Evolutionary conservation across 2,329 filamentous ascomycete genomes (phyloP).

Genomic region (Phialophora macrospora): DNA sequence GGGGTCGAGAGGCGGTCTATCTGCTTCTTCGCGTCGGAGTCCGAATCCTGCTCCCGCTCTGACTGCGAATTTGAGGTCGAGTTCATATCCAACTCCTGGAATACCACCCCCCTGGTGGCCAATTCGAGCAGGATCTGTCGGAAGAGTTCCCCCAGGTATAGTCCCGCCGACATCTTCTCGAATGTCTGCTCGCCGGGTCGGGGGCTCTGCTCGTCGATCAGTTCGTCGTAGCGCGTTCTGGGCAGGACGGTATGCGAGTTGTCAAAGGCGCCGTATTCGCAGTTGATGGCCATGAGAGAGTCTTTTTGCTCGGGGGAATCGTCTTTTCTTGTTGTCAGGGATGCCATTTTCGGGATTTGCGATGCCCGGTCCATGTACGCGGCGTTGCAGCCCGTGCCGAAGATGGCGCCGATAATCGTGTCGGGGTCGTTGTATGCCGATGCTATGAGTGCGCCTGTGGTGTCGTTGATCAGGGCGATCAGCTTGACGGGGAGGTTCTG

Average conservation of each 20-base stretch:
- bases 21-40: background rate
- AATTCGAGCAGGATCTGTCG: slow-evolving; percentile 83
- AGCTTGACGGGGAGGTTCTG: slow-evolving; percentile 72
- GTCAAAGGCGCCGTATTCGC: slow-evolving; percentile 91
- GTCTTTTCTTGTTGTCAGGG: background rate
- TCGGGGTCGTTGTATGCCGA: slow-evolving; percentile 85
- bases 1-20: slow-evolving; percentile 71
- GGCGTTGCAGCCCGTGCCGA: slow-evolving; percentile 93
- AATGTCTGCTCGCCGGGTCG: slow-evolving; percentile 92
- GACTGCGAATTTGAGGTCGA: no score
- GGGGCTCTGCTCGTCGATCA: slow-evolving; percentile 87
- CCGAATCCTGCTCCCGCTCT: slow-evolving; percentile 66
- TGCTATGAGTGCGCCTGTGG: slow-evolving; percentile 88
- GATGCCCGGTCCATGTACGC: slow-evolving; percentile 84
- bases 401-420: slow-evolving; percentile 92
- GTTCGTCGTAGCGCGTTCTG: slow-evolving; percentile 79
- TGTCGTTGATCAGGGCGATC: slow-evolving; percentile 90
- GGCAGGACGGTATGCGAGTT: slow-evolving; percentile 89
- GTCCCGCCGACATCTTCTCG: slow-evolving; percentile 95
- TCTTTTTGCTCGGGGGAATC: slow-evolving; percentile 43
- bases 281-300: slow-evolving; percentile 82
- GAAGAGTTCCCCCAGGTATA: slow-evolving; percentile 94
- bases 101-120: slow-evolving; percentile 73
- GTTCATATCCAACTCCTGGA: slow-evolving; percentile 63
- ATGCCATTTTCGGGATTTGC: slow-evolving; percentile 77